A percentile compares a stretch with the other conserved stretches of the same genome.
Conservation (phyloP, 2,329 filamentous ascomycete genomes). For the Juglanconis sp. region DNA sequence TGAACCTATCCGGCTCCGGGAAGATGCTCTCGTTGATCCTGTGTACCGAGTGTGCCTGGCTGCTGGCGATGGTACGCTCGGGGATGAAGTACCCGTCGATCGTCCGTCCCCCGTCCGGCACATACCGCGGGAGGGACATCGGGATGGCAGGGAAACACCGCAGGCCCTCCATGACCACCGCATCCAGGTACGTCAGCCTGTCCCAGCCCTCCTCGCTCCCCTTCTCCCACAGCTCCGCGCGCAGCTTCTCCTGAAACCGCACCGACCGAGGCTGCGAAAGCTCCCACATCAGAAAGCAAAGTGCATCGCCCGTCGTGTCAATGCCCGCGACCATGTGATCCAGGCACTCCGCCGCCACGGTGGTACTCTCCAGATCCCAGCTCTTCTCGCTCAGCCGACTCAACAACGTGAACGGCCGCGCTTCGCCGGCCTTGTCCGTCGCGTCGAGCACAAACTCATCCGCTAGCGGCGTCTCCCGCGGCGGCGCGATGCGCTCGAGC, state of each 20-base stretch:
- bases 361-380: slow-evolving; percentile 45
- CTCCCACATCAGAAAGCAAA: slow-evolving; percentile 71
- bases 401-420: slow-evolving; percentile 55
- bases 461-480: slow-evolving; percentile 56
- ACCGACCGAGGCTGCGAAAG: slow-evolving; percentile 58
- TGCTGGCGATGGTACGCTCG: slow-evolving; percentile 53
- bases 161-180: slow-evolving; percentile 59
- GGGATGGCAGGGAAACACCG: slow-evolving; percentile 63
- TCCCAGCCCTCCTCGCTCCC: slow-evolving; percentile 34
- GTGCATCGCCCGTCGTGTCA: slow-evolving; percentile 66
- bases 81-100: slow-evolving; percentile 57
- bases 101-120: slow-evolving; percentile 49
- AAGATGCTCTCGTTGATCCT: slow-evolving; percentile 65
- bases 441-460: slow-evolving; percentile 57
- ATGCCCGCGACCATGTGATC: slow-evolving; percentile 72
- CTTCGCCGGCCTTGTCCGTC: slow-evolving; percentile 38
- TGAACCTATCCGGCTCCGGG: slow-evolving; percentile 71
- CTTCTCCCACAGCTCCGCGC: slow-evolving; percentile 44
- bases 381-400: slow-evolving; percentile 54
- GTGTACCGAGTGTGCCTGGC: slow-evolving; percentile 60
- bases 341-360: slow-evolving; percentile 65
- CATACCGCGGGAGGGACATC: slow-evolving; percentile 62
- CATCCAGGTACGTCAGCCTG: slow-evolving; percentile 57
- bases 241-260: slow-evolving; percentile 48
- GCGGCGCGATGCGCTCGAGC: slow-evolving; percentile 48